Evolutionary conservation across 1,284 basidiomycete species (phyloP).

Genomic region (Leccinum pachyderme): DNA sequence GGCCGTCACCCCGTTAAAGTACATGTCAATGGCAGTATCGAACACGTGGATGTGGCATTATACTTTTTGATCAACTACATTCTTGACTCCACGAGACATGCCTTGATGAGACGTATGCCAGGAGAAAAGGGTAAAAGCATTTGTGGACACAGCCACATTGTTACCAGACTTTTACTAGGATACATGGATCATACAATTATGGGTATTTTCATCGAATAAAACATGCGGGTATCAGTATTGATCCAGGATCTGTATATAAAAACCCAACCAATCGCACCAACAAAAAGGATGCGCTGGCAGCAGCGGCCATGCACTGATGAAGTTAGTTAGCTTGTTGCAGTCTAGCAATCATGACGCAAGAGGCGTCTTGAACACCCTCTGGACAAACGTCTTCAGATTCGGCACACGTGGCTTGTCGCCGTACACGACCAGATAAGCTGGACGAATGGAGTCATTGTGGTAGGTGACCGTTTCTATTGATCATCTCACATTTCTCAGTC

Average conservation of each 20-base stretch:
- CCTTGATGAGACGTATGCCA: not conserved
- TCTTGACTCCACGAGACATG: constrained; percentile 20
- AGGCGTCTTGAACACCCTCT: constrained; percentile 36
- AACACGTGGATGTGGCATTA: constrained; percentile 17
- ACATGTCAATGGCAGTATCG: not conserved
- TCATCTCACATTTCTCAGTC: not conserved
- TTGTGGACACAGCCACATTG: not conserved
- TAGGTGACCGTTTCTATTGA: constrained; percentile 55
- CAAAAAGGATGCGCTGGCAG: not conserved
- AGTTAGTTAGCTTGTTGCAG: not conserved
- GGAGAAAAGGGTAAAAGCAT: not conserved
- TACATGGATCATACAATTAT: constrained; percentile 9
- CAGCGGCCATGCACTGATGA: not conserved
- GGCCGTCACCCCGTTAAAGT: constrained; percentile 11
- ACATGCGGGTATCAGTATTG: constrained; percentile 19
- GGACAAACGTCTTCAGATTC: constrained; percentile 32
- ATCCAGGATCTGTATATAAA: constrained; percentile 11
- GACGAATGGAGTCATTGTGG: constrained; percentile 55
- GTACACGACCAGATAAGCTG: constrained; percentile 57
- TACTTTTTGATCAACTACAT: constrained; percentile 10
- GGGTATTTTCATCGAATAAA: constrained; percentile 13
- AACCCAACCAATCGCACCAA: constrained; percentile 4
- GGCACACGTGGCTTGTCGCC: constrained; percentile 32
- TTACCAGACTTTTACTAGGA: not conserved
- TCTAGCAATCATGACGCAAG: constrained; percentile 26